These are phyloP conservation scores for Smithsoniella earleae DNA, from an alignment of 163 green algal species.

Conservation along the genomic window DNA sequence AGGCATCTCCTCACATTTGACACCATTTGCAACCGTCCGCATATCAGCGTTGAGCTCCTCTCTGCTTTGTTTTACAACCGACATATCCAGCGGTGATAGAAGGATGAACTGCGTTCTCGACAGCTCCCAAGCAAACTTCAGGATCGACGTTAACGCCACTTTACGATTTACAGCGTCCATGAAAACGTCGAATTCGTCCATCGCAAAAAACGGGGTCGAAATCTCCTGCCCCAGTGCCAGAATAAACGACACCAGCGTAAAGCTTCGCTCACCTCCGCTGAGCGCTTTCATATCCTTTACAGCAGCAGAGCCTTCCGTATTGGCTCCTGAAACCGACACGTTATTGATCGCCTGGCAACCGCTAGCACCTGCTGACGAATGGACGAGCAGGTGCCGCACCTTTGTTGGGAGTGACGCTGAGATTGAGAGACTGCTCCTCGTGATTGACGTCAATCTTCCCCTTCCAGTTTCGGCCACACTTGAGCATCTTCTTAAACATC, in stretches of 20 bases:
- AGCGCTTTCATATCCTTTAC: conserved; percentile 49
- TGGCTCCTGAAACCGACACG: background rate
- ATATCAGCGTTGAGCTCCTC: background rate
- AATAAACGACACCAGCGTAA: conserved; percentile 64
- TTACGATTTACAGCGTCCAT: conserved; percentile 43
- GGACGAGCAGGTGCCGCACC: background rate
- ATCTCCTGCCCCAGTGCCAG: conserved; percentile 55
- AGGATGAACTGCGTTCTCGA: conserved; percentile 21
- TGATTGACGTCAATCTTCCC: background rate
- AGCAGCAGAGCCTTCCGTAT: background rate
- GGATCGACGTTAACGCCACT: conserved; percentile 14
- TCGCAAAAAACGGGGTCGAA: conserved; percentile 57
- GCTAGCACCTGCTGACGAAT: background rate
- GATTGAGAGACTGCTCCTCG: background rate
- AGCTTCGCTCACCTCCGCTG: conserved; percentile 65
- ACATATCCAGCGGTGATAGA: conserved; percentile 21
- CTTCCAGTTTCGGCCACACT: conserved; percentile 6
- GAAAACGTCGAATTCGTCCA: conserved; percentile 79
- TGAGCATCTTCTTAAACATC: conserved; percentile 11
- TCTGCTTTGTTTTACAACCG: conserved; percentile 13
- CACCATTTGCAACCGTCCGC: conserved; percentile 1
- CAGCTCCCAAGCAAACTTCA: conserved; percentile 24
- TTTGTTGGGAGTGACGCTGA: conserved; percentile 20
- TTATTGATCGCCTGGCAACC: no score
- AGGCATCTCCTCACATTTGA: conserved; percentile 29